A percentile compares a stretch with the other conserved stretches of the same genome.
phyloP scores from a whole-genome alignment of 2,329 filamentous ascomycete species.

The Xenosphaeropsis pyriputrescens region DNA sequence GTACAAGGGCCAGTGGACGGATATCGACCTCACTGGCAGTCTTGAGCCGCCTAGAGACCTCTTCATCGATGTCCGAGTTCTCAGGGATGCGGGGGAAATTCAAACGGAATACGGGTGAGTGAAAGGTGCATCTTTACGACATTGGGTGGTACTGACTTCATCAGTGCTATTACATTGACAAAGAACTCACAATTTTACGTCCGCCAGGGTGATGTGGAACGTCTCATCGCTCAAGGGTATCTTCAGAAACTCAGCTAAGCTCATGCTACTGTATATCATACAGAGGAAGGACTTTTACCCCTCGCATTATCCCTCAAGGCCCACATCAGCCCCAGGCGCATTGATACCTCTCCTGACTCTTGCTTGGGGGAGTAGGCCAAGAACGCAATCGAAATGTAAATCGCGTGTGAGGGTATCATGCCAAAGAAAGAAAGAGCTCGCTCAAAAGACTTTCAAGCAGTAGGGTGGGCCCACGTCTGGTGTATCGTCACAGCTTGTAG shows the following conservation, averaged over 20 bases:
- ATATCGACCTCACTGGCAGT: constrained; percentile 92
- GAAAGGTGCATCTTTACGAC: constrained; percentile 5
- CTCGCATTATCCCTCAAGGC: too few species aligned
- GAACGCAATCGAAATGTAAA: too few species aligned
- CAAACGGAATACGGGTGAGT: constrained; percentile 85
- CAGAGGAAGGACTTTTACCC: too few species aligned
- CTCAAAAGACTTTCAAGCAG: too few species aligned
- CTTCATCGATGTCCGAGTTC: constrained; percentile 90
- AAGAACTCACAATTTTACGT: constrained; percentile 99
- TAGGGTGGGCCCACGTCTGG: too few species aligned
- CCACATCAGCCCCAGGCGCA: constrained; percentile 43
- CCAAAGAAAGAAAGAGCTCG: too few species aligned
- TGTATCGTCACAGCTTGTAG: too few species aligned
- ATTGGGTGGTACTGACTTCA: too few species aligned
- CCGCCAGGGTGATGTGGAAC: constrained; percentile 86
- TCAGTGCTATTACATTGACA: constrained; percentile 66
- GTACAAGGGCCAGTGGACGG: constrained; percentile 97
- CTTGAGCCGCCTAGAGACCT: constrained; percentile 53
- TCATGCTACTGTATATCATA: constrained; percentile 9
- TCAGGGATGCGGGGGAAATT: constrained; percentile 96
- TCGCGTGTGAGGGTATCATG: too few species aligned
- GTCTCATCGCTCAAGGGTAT: constrained; percentile 87
- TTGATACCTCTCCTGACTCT: too few species aligned
- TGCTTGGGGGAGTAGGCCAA: too few species aligned
- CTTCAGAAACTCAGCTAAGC: constrained; percentile 73